phyloP scores from a whole-genome alignment of 306 rosid species.

The Arachis hypogaea region DNA sequence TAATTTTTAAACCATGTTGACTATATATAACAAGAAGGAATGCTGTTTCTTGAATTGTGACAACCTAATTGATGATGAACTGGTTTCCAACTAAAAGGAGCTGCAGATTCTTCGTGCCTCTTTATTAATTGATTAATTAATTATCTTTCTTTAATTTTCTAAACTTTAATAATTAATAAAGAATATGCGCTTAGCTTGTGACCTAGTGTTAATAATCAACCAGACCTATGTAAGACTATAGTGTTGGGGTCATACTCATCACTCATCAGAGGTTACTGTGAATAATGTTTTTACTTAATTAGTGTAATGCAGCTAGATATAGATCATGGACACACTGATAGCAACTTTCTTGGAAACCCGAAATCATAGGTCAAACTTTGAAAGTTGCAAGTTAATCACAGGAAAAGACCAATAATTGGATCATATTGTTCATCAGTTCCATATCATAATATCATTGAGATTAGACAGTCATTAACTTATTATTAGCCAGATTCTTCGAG shows the following conservation, averaged over 20 bases:
- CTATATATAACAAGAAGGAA: no score
- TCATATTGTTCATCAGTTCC: not conserved
- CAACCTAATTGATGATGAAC: no score
- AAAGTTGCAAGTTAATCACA: slow-evolving; percentile 11
- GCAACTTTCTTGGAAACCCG: slow-evolving; percentile 25
- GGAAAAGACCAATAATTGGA: not conserved
- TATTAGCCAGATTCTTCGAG: not conserved
- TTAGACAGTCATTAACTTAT: not conserved
- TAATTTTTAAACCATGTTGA: no score
- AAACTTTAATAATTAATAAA: not conserved
- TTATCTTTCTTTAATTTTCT: slow-evolving; percentile 7
- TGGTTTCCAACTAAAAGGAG: not conserved
- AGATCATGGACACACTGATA: not conserved
- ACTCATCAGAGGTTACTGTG: slow-evolving; percentile 19
- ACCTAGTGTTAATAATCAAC: slow-evolving; percentile 22
- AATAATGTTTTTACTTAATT: slow-evolving; percentile 28
- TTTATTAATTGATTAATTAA: not conserved
- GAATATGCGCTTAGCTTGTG: slow-evolving; percentile 25
- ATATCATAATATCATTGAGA: not conserved
- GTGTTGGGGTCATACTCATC: not conserved
- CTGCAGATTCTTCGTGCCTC: slow-evolving; percentile 29
- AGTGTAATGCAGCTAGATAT: slow-evolving; percentile 39
- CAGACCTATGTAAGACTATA: slow-evolving; percentile 14
- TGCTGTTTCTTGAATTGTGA: no score
- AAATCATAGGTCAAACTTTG: slow-evolving; percentile 23